Conservation (phyloP, 495 filamentous ascomycete species). For the Tuber microsphaerosporum region DNA sequence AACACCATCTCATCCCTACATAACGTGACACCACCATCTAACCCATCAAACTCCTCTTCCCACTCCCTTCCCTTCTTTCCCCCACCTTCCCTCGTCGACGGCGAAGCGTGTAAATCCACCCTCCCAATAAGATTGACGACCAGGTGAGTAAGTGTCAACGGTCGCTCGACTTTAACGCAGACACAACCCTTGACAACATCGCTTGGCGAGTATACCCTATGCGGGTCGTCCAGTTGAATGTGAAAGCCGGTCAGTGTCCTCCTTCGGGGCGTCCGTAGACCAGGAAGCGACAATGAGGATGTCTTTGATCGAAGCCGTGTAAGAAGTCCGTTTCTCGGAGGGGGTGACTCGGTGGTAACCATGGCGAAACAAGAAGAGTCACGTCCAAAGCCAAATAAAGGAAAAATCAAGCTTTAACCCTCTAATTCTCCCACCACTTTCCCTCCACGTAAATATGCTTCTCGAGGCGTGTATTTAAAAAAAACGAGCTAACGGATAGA, state of each 20-base stretch:
- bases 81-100: conserved; percentile 42
- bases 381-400: conserved; percentile 10
- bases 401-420: conserved; percentile 11
- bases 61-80: conserved; percentile 49
- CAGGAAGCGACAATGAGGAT: conserved; percentile 27
- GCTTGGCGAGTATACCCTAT: conserved; percentile 69
- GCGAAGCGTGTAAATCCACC: conserved; percentile 54
- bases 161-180: conserved; percentile 69
- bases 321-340: conserved; percentile 9
- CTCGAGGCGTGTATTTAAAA: neutral
- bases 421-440: conserved; percentile 9
- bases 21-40: conserved; percentile 73
- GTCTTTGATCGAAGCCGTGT: conserved; percentile 28
- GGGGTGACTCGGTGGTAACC: conserved; percentile 16
- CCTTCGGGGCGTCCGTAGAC: conserved; percentile 22
- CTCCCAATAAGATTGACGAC: conserved; percentile 80
- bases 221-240: conserved; percentile 73
- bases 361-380: conserved; percentile 10
- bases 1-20: conserved; percentile 88
- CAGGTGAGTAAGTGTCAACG: conserved; percentile 82
- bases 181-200: conserved; percentile 65
- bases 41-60: conserved; percentile 58
- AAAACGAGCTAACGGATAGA: neutral
- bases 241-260: conserved; percentile 64
- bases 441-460: neutral